Percentiles rank a stretch among this genome's conserved stretches.
Conservation (phyloP, 257 asterid species). For the Nicotiana tabacum region DNA sequence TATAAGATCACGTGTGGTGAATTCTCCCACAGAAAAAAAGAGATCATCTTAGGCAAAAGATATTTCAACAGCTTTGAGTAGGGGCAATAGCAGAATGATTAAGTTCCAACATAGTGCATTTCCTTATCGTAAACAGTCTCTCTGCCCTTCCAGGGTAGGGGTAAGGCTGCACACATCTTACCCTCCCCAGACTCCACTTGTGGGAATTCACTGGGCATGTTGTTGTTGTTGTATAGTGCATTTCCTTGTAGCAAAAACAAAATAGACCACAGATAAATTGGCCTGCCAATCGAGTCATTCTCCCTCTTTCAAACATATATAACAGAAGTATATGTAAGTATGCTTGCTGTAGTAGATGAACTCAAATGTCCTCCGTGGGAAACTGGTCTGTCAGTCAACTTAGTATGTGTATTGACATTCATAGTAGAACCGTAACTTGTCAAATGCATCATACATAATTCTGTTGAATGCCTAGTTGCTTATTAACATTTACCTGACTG, state of each 20-base stretch:
- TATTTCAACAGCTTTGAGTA: not conserved
- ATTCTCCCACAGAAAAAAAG: not conserved
- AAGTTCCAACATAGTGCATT: not conserved
- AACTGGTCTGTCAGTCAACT: not conserved
- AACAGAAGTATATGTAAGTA: not conserved
- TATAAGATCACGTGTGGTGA: not conserved
- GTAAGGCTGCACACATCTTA: no score
- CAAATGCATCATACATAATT: not conserved
- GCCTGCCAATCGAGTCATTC: not conserved
- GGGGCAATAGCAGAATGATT: not conserved
- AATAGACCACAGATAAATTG: not conserved
- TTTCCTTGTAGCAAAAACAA: not conserved
- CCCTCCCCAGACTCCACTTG: no score
- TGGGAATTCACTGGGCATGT: no score
- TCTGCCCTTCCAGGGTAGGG: no score
- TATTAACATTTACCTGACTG: slow-evolving; percentile 9
- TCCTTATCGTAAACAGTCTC: not conserved
- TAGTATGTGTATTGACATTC: not conserved
- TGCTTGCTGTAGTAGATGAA: not conserved
- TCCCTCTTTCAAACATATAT: not conserved
- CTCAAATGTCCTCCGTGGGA: not conserved
- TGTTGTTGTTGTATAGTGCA: not conserved
- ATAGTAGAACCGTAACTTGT: not conserved
- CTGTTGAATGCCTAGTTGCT: not conserved
- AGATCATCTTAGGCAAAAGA: not conserved